Evolutionary conservation across 331 rosid genomes (phyloP), one percentile per base, ranked within the genome.

Genomic region (Pyrus hybrid): DNA sequence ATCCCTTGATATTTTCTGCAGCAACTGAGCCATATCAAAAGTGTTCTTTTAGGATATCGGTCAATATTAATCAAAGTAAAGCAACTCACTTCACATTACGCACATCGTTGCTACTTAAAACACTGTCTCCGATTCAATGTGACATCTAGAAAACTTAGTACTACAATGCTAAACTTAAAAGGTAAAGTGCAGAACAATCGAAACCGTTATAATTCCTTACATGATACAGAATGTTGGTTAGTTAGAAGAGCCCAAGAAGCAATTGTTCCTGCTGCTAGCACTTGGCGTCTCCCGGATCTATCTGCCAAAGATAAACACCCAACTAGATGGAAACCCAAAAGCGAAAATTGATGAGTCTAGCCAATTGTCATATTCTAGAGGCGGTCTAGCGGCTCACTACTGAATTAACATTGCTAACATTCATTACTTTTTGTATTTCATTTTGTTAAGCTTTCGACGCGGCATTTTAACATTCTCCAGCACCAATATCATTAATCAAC

Each of bases 21-120:
- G 97, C 99, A 92, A 92, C 98, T 95, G 99, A 91, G 88, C 90
- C 96, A 92, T 87, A 92, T 95, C 97, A 95, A 90, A 84, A 81
- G 90, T 80, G 85, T 83, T 81, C 73, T 80, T 90, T 90, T 83
- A 84, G 90, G 83, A 79, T 88, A 85, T 82, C 88, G 83, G 82
- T 83, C 80, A 76, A 76, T 81, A 73, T 63, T 80, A 79, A 65
- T 79, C 62, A 84, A 37, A 0, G 45, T 1, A 37, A 37, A 37
- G 74, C 71, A 80, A 79, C 56, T 23, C 62, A 79, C 17, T 74
- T 68, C 57, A 78, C 72, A 47, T 66, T 37, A 37, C 45, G 13
- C 45, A 9, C 80, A 22, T 62, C 28, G 56, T 69, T 63, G 23
- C 62, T 68, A 63, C 45, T 80, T 37, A 37, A 63, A 68, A 70